A percentile compares a stretch with the other conserved stretches of the same genome.
These are phyloP conservation scores for Mortierella sp. DNA, from an alignment of 371 early-diverging fungal species.

Conservation along the genomic window DNA sequence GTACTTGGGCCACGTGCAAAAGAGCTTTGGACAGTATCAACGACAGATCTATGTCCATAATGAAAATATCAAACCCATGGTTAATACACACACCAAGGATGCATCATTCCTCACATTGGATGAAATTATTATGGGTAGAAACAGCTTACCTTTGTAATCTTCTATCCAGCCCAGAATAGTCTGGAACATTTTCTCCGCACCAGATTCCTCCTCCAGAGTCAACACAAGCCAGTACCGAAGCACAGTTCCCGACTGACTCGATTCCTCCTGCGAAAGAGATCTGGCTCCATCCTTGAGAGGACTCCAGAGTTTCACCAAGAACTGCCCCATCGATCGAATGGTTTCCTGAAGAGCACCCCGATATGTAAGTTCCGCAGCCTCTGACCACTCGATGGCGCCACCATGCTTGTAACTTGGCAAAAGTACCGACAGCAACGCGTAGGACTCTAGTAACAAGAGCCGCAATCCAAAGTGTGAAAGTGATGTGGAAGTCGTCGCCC, in stretches of 20 bases:
- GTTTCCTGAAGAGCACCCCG: slow-evolving; percentile 1
- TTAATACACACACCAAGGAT: background rate
- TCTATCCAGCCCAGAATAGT: slow-evolving; percentile 38
- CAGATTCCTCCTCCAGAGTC: slow-evolving; percentile 21
- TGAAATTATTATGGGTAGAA: background rate
- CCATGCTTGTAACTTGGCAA: slow-evolving; percentile 21
- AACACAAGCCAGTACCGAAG: slow-evolving; percentile 24
- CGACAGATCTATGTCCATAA: slow-evolving; percentile 19
- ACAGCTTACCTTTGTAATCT: slow-evolving; percentile 25
- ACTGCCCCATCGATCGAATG: slow-evolving; percentile 36
- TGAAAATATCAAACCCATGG: no score
- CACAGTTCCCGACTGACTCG: slow-evolving; percentile 20
- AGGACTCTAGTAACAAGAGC: slow-evolving; percentile 32
- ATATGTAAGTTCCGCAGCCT: slow-evolving; percentile 13
- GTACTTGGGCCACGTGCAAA: slow-evolving; percentile 28
- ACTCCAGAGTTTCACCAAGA: slow-evolving; percentile 23
- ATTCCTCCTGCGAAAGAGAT: background rate
- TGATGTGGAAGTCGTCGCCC: background rate
- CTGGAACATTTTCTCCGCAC: slow-evolving; percentile 15
- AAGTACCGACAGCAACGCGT: slow-evolving; percentile 21
- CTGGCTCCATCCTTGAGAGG: slow-evolving; percentile 1
- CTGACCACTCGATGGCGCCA: background rate
- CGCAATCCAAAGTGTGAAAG: slow-evolving; percentile 5
- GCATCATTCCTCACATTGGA: background rate
- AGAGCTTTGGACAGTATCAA: slow-evolving; percentile 35